Percentiles rank a stretch among this genome's conserved stretches.
These are phyloP conservation scores for Catunica adiposa DNA, from an alignment of 2,329 filamentous ascomycete species.

Conservation along the genomic window DNA sequence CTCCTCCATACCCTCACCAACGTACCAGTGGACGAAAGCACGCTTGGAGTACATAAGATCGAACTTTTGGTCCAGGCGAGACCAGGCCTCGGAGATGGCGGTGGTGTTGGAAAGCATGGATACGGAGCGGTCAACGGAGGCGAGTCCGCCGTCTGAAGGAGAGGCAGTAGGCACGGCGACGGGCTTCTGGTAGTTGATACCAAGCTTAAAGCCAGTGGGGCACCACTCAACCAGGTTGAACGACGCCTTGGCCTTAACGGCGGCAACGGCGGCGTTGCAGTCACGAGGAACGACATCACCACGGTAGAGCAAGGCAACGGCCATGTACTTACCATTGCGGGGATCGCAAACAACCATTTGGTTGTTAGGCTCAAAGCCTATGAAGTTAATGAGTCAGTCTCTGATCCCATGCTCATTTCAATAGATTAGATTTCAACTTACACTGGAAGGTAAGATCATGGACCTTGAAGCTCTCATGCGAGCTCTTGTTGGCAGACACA, in stretches of 20 bases:
- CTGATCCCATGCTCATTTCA: background rate
- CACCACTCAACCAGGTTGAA: constrained; percentile 65
- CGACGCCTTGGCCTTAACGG: constrained; percentile 52
- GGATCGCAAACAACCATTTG: constrained; percentile 64
- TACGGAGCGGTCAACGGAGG: constrained; percentile 45
- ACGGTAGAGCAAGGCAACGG: constrained; percentile 54
- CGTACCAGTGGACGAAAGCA: constrained; percentile 63
- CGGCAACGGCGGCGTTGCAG: constrained; percentile 48
- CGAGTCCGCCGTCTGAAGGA: constrained; percentile 40
- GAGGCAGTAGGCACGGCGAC: constrained; percentile 37
- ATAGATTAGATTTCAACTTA: constrained; percentile 25
- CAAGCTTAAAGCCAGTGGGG: constrained; percentile 59
- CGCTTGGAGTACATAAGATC: constrained; percentile 67
- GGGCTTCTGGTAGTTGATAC: constrained; percentile 59
- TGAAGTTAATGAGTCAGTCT: background rate
- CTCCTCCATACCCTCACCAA: constrained; percentile 85
- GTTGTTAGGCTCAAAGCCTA: constrained; percentile 63
- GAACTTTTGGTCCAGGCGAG: constrained; percentile 57
- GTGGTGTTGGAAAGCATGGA: constrained; percentile 63
- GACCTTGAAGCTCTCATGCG: constrained; percentile 78
- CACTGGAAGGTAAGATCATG: constrained; percentile 60
- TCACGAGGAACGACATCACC: constrained; percentile 55
- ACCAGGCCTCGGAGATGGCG: constrained; percentile 58
- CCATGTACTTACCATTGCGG: constrained; percentile 63
- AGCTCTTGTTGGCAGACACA: constrained; percentile 56